A percentile compares a stretch with the other conserved stretches of the same genome.
Evolutionary conservation across 495 filamentous ascomycete species (phyloP).

Genomic region (Beverwykella pulmonaria): DNA sequence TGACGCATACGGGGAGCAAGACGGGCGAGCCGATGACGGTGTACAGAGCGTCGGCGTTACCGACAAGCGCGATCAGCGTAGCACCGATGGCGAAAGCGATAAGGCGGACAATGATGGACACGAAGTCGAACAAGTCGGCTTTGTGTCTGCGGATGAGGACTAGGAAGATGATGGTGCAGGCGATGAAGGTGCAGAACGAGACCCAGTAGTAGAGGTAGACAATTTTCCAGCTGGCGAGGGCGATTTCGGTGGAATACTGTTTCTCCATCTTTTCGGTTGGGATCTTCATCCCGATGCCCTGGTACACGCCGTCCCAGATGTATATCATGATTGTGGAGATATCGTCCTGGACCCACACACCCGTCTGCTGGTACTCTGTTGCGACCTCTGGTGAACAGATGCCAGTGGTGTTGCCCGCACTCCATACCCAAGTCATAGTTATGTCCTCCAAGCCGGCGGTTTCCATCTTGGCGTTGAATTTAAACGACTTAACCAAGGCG

Average conservation of each 20-base stretch:
- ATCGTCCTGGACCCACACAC: not conserved
- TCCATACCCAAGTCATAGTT: not conserved
- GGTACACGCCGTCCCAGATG: slow-evolving; percentile 24
- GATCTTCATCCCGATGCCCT: slow-evolving; percentile 31
- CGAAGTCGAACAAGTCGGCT: slow-evolving; percentile 35
- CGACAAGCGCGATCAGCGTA: slow-evolving; percentile 24
- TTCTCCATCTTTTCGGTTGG: slow-evolving; percentile 25
- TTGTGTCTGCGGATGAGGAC: slow-evolving; percentile 36
- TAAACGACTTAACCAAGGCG: slow-evolving; percentile 26
- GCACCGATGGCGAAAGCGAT: slow-evolving; percentile 19
- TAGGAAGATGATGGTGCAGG: slow-evolving; percentile 33
- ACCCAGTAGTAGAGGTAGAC: slow-evolving; percentile 37
- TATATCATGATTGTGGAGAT: slow-evolving; percentile 10
- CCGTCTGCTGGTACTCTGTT: not conserved
- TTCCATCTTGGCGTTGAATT: slow-evolving; percentile 32
- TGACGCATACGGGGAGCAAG: slow-evolving; percentile 27
- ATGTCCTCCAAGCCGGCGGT: not conserved
- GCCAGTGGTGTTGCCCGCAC: slow-evolving; percentile 24
- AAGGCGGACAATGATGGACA: slow-evolving; percentile 26
- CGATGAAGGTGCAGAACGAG: slow-evolving; percentile 30
- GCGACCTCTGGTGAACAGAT: slow-evolving; percentile 28
- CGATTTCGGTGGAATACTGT: slow-evolving; percentile 12
- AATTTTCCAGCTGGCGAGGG: slow-evolving; percentile 22
- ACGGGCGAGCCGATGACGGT: slow-evolving; percentile 17
- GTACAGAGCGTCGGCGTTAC: slow-evolving; percentile 14